These are phyloP conservation scores for Myriosclerotinia duriaeana DNA, from an alignment of 2,329 filamentous ascomycete genomes.

Conservation along the genomic window DNA sequence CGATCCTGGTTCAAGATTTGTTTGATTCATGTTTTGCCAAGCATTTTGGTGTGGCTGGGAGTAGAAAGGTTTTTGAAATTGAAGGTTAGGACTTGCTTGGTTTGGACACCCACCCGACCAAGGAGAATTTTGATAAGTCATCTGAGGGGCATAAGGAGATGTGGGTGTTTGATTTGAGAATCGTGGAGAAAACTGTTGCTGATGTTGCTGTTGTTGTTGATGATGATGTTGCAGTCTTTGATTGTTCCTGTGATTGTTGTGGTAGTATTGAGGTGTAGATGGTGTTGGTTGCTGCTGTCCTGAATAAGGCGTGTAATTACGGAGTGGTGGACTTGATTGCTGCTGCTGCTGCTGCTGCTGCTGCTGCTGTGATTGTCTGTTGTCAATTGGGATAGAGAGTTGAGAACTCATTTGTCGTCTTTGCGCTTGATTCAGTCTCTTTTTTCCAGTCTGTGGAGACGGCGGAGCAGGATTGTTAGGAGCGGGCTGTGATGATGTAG, in stretches of 20 bases:
- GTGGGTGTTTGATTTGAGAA: constrained; percentile 27
- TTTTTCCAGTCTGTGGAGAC: constrained; percentile 40
- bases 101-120: constrained; percentile 39
- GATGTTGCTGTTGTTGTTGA: constrained; percentile 28
- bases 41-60: constrained; percentile 21
- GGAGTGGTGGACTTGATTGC: constrained; percentile 38
- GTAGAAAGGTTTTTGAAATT: constrained; percentile 23
- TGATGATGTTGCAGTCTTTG: constrained; percentile 30
- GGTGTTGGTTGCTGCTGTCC: constrained; percentile 25
- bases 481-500: constrained; percentile 31
- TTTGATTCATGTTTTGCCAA: constrained; percentile 20
- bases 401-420: constrained; percentile 62
- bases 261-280: constrained; percentile 19
- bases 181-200: constrained; percentile 30
- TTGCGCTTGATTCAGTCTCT: constrained; percentile 62
- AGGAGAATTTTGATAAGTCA: constrained; percentile 31
- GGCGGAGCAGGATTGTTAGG: constrained; percentile 1
- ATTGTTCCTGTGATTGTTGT: constrained; percentile 14
- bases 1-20: background rate
- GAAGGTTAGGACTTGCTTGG: constrained; percentile 24
- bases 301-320: constrained; percentile 25
- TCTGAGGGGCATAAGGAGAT: constrained; percentile 30
- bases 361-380: constrained; percentile 31
- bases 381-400: constrained; percentile 55
- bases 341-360: constrained; percentile 29